Conservation (phyloP, 2,329 filamentous ascomycete genomes). For the Pestalotiopsis sp. region DNA sequence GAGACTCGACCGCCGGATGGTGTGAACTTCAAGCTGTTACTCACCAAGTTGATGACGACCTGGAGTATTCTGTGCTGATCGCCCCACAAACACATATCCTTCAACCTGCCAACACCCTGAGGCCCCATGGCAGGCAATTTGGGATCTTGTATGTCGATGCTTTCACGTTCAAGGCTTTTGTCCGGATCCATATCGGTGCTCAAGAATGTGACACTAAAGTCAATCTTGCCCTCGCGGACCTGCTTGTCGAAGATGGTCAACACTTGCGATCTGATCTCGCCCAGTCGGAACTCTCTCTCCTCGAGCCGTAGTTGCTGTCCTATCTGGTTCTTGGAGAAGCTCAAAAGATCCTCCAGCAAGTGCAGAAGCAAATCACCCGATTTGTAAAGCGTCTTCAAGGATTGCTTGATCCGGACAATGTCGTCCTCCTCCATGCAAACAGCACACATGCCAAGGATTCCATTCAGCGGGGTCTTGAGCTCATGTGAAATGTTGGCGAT, state of each 20-base stretch:
- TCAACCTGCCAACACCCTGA: constrained; percentile 67
- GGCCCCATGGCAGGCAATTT: constrained; percentile 63
- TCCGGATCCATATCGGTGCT: constrained; percentile 42
- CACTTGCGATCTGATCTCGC: constrained; percentile 83
- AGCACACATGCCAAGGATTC: constrained; percentile 91
- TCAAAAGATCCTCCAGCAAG: constrained; percentile 84
- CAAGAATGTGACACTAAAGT: constrained; percentile 73
- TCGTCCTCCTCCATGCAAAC: constrained; percentile 93
- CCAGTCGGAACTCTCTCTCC: constrained; percentile 80
- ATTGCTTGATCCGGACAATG: constrained; percentile 74
- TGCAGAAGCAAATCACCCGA: constrained; percentile 84
- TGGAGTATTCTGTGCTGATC: constrained; percentile 89
- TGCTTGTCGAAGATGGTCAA: constrained; percentile 89
- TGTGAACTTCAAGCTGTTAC: constrained; percentile 91
- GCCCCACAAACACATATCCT: constrained; percentile 89
- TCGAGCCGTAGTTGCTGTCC: constrained; percentile 81
- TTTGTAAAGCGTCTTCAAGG: constrained; percentile 85
- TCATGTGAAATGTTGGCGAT: constrained; percentile 91
- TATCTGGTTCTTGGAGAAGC: constrained; percentile 94
- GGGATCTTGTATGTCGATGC: constrained; percentile 32
- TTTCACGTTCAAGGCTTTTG: constrained; percentile 33
- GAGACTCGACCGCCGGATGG: constrained; percentile 74
- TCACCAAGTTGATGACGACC: constrained; percentile 91
- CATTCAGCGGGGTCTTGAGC: constrained; percentile 92
- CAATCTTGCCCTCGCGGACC: constrained; percentile 76